phyloP scores from a whole-genome alignment of 805 yeast species.

The Sungouiella thailandica region DNA sequence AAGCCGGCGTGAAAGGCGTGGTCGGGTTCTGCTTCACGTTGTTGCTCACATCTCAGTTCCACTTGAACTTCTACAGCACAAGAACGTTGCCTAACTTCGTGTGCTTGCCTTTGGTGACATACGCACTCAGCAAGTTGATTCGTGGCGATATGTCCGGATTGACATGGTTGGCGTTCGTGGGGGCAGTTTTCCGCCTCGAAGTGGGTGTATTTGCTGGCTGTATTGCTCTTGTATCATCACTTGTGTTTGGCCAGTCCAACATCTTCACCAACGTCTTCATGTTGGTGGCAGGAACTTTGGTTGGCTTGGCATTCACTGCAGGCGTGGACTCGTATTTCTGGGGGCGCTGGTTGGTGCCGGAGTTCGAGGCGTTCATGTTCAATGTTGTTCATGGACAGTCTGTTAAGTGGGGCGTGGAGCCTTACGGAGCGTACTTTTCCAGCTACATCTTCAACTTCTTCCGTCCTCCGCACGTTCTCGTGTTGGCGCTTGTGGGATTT shows the following conservation, averaged over 20 bases:
- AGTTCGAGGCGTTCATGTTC: constrained; percentile 63
- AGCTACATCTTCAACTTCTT: constrained; percentile 38
- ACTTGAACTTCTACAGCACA: constrained; percentile 71
- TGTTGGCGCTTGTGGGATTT: constrained; percentile 30
- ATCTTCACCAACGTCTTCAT: constrained; percentile 32
- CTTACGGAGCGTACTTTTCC: constrained; percentile 62
- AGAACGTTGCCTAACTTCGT: constrained; percentile 86
- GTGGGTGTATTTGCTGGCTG: constrained; percentile 49
- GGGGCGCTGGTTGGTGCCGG: constrained; percentile 62
- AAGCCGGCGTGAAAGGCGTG: constrained; percentile 11
- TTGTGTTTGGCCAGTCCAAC: constrained; percentile 43
- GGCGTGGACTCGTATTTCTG: constrained; percentile 74
- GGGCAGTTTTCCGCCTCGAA: constrained; percentile 71
- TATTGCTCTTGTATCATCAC: constrained; percentile 42
- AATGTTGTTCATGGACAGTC: constrained; percentile 77
- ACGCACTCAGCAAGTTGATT: constrained; percentile 48
- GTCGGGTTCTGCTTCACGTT: constrained; percentile 56
- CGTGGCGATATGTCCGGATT: constrained; percentile 46
- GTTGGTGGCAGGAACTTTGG: constrained; percentile 44
- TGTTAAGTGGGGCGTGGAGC: constrained; percentile 80
- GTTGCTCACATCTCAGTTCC: constrained; percentile 68
- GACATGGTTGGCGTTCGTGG: constrained; percentile 52
- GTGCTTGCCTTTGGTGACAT: constrained; percentile 67
- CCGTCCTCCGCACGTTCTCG: constrained; percentile 43
- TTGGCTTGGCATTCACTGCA: constrained; percentile 47